Conservation (phyloP, 257 asterid genomes). For the Solanum gracilifrons region DNA sequence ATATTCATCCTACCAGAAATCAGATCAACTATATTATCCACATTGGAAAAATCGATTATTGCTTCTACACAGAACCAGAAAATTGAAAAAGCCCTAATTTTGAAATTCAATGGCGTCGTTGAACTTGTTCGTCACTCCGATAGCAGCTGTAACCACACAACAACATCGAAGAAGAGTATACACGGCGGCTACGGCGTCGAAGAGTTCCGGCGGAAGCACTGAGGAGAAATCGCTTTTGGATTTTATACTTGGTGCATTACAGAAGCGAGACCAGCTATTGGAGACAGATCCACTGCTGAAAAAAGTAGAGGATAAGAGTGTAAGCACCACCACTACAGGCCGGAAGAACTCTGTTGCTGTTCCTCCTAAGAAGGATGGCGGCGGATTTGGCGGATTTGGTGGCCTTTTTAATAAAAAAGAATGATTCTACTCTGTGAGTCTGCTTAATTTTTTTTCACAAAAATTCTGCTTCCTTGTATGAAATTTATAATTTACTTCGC, state of each 20-base stretch:
- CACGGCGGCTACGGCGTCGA: conserved; percentile 57
- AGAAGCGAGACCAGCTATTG: conserved; percentile 66
- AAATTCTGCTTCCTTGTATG: neutral
- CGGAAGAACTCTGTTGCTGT: conserved; percentile 31
- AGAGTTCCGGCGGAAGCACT: conserved; percentile 41
- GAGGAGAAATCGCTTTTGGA: conserved; percentile 74
- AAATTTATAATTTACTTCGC: neutral
- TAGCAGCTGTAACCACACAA: conserved; percentile 42
- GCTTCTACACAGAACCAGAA: neutral
- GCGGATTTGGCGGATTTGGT: conserved; percentile 45
- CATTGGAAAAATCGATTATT: neutral
- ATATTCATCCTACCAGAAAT: neutral
- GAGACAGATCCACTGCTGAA: conserved; percentile 81
- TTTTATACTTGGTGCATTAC: conserved; percentile 44
- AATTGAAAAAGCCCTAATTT: neutral
- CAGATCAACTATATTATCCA: conserved; percentile 1
- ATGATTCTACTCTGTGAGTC: neutral
- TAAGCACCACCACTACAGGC: conserved; percentile 10
- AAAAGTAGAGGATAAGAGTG: conserved; percentile 48
- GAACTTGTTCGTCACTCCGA: neutral
- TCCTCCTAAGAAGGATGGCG: conserved; percentile 38
- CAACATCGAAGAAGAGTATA: conserved; percentile 51
- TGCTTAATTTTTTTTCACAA: neutral
- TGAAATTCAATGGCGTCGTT: conserved; percentile 40
- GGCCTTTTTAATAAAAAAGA: conserved; percentile 56